Evolutionary conservation across 371 early-diverging fungal species (phyloP), one percentile per base, ranked within the genome.

Genomic region (Lichtheimia hyalospora): DNA sequence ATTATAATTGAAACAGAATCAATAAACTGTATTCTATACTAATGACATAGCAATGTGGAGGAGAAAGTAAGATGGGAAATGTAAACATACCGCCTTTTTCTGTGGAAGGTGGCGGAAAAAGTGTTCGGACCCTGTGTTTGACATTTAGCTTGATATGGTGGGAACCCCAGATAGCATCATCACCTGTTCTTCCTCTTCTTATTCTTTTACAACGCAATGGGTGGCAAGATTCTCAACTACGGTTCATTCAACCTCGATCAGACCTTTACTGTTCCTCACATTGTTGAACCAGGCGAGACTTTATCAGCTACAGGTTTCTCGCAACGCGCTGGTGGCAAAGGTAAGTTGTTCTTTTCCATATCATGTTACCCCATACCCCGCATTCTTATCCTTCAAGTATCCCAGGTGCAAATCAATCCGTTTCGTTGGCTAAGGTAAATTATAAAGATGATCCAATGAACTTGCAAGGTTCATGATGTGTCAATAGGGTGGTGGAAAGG

Each of bases 181-280:
- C 34, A 34, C 34, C 34, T 34, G 34, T 41, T 41, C 40, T 54
- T 42, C 18, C 34, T 54, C n/a, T 28, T 52, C 21, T 24, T 54
- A n/a, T n/a, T n/a, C n/a, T 42, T 46, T 7, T 18, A 14, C 39
- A 54, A 15, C 13, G 15, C 15, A 23, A 63, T 63, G 63, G 44
- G 34, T 14, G 73, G 82, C 42, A 87, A 76, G 57, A 82, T 91
- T 8, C 74, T 89, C 40, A 83, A 84, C 58, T 84, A 91, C 73
- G 95, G 95, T 12, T 93, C 95, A 5, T 81, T 93, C 68, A 96
- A 95, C 75, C 86, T 94, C 56, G 97, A 96, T 70, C 92, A 95
- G 49, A 89, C 91, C 43, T 96, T 89, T 66, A 71, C 69, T 15
- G 93, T 96, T 1, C 90, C 90, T 4, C 88, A 92, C 67, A 92